Evolutionary conservation across 495 filamentous ascomycete species (phyloP).

Genomic region (Bacidia rubella): DNA sequence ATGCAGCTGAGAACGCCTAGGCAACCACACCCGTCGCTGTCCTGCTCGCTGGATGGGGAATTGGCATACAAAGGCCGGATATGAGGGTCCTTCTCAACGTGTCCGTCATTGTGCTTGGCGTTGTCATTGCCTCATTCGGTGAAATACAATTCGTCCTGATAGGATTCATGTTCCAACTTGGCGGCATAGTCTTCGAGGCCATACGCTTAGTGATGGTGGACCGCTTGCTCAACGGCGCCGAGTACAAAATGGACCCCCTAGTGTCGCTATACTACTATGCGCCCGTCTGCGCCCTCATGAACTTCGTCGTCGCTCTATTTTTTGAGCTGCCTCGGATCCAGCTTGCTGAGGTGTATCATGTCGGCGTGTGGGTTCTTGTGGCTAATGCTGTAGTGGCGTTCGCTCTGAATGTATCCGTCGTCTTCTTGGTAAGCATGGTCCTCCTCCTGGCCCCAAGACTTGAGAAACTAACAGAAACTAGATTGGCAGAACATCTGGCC

Average conservation of each 20-base stretch:
- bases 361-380: conserved; percentile 45
- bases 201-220: conserved; percentile 68
- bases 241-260: conserved; percentile 70
- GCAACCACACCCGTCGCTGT: conserved; percentile 56
- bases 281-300: conserved; percentile 64
- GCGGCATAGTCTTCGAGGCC: conserved; percentile 60
- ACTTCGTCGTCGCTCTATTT: conserved; percentile 48
- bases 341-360: conserved; percentile 36
- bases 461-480: conserved; percentile 23
- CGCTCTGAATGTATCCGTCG: conserved; percentile 60
- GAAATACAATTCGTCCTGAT: conserved; percentile 59
- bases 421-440: conserved; percentile 49
- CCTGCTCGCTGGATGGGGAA: conserved; percentile 50
- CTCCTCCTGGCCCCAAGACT: neutral
- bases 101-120: conserved; percentile 58
- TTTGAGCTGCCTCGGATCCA: conserved; percentile 44
- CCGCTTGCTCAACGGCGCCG: conserved; percentile 50
- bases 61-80: conserved; percentile 48
- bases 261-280: conserved; percentile 79
- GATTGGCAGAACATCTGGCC: conserved; percentile 95
- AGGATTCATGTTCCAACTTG: conserved; percentile 58
- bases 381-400: conserved; percentile 64
- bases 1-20: no score
- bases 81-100: conserved; percentile 51
- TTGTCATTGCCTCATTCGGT: conserved; percentile 58